Evolutionary conservation across 2,329 filamentous ascomycete genomes (phyloP).

Genomic region (Pseudonectria buxi): DNA sequence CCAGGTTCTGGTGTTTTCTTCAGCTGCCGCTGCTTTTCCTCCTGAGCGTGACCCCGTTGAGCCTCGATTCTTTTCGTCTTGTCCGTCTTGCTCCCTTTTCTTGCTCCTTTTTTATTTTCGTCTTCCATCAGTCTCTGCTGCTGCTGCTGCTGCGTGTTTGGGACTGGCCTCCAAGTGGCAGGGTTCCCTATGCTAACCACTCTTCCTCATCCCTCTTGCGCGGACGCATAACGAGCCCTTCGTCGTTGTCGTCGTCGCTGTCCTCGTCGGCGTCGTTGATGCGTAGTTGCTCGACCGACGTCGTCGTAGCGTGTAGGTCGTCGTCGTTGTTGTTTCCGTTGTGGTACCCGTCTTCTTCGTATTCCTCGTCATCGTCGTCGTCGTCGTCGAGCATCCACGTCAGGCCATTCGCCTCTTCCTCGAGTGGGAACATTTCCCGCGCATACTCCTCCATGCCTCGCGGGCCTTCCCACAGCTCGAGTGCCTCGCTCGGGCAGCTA

Average conservation of each 20-base stretch:
- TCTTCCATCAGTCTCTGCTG: background rate
- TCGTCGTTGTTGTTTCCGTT: slow-evolving; percentile 38
- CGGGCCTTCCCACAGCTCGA: slow-evolving; percentile 85
- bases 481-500: slow-evolving; percentile 65
- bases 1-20: slow-evolving; percentile 6
- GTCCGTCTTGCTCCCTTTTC: slow-evolving; percentile 8
- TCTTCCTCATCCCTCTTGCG: slow-evolving; percentile 52
- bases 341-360: slow-evolving; percentile 35
- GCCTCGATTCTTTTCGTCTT: slow-evolving; percentile 8
- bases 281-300: slow-evolving; percentile 31
- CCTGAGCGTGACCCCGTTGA: slow-evolving; percentile 2
- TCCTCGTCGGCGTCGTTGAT: slow-evolving; percentile 37
- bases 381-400: slow-evolving; percentile 76
- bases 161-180: slow-evolving; percentile 3
- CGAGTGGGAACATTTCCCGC: slow-evolving; percentile 84
- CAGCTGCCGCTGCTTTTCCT: slow-evolving; percentile 9
- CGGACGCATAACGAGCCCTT: slow-evolving; percentile 51
- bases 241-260: slow-evolving; percentile 49
- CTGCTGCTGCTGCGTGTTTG: background rate
- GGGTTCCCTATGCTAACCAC: slow-evolving; percentile 43
- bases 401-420: slow-evolving; percentile 88
- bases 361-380: slow-evolving; percentile 32
- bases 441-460: slow-evolving; percentile 91
- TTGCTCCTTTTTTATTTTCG: slow-evolving; percentile 2
- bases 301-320: slow-evolving; percentile 27